A percentile compares a stretch with the other conserved stretches of the same genome.
Conservation (phyloP, 2,329 filamentous ascomycete species). For the Fusarium mangiferae region DNA sequence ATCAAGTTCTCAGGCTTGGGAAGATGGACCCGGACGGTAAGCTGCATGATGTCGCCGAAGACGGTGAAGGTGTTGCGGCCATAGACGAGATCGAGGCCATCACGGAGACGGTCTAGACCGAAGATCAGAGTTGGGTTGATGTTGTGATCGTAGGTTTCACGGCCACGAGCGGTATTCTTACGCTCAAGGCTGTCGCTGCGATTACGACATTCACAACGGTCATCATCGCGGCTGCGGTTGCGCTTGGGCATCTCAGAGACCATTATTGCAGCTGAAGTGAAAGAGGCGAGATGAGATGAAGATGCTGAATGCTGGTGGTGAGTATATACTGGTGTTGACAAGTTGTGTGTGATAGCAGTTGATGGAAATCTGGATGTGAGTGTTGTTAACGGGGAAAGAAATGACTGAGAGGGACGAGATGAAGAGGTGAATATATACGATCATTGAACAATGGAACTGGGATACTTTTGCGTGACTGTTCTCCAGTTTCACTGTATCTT, state of each 20-base stretch:
- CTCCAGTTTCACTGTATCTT: not conserved
- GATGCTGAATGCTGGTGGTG: not conserved
- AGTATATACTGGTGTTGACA: not conserved
- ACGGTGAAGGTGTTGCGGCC: constrained; percentile 10
- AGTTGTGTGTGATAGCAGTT: not conserved
- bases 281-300: not conserved
- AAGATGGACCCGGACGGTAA: not conserved
- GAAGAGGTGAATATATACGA: not conserved
- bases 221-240: not conserved
- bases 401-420: fast-evolving
- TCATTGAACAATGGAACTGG: not conserved
- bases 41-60: constrained; percentile 15
- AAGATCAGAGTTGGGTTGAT: not conserved
- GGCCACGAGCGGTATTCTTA: not conserved
- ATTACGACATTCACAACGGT: not conserved
- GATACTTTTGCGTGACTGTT: not conserved
- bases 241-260: not conserved
- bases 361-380: not conserved
- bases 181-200: not conserved
- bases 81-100: not conserved
- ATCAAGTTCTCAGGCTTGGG: not conserved
- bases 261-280: not conserved
- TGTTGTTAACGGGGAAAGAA: not conserved
- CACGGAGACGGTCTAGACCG: not conserved
- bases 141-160: not conserved